These are phyloP conservation scores for Coemansia sp. DNA, from an alignment of 192 early-diverging fungal genomes.

Conservation along the genomic window DNA sequence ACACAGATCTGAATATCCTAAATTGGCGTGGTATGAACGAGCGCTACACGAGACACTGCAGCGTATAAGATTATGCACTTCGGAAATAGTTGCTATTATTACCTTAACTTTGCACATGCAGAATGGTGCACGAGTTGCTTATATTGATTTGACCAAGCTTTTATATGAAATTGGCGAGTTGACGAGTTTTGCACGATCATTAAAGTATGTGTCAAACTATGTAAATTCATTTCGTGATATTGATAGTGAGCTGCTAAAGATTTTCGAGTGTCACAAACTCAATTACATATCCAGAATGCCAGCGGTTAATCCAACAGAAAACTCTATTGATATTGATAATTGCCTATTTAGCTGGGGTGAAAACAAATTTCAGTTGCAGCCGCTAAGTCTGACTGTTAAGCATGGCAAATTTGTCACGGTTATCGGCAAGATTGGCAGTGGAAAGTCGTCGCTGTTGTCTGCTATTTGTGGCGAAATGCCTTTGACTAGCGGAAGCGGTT, in stretches of 20 bases:
- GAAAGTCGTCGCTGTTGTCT: conserved; percentile 59
- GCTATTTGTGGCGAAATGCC: conserved; percentile 78
- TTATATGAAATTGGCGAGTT: conserved; percentile 1
- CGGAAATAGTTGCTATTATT: not conserved
- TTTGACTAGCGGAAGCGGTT: conserved; percentile 62
- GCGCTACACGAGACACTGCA: not conserved
- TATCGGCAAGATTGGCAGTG: conserved; percentile 57
- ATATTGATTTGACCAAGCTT: not conserved
- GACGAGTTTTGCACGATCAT: not conserved
- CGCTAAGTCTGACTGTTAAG: conserved; percentile 11
- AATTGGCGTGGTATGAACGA: not conserved
- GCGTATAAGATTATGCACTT: not conserved
- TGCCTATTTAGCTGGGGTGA: conserved; percentile 25
- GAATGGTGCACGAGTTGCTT: not conserved
- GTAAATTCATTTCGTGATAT: not conserved
- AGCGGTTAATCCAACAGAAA: not conserved
- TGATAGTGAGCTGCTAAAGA: not conserved
- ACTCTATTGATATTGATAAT: conserved; percentile 3
- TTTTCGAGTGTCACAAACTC: not conserved
- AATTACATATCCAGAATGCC: not conserved
- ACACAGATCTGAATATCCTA: not conserved
- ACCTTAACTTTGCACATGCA: not conserved
- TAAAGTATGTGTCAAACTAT: not conserved
- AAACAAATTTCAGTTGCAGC: conserved; percentile 12
- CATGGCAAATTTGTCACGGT: conserved; percentile 44